A percentile compares a stretch with the other conserved stretches of the same genome.
phyloP scores from a whole-genome alignment of 345 rosid species.

The Rhizophora apiculata region DNA sequence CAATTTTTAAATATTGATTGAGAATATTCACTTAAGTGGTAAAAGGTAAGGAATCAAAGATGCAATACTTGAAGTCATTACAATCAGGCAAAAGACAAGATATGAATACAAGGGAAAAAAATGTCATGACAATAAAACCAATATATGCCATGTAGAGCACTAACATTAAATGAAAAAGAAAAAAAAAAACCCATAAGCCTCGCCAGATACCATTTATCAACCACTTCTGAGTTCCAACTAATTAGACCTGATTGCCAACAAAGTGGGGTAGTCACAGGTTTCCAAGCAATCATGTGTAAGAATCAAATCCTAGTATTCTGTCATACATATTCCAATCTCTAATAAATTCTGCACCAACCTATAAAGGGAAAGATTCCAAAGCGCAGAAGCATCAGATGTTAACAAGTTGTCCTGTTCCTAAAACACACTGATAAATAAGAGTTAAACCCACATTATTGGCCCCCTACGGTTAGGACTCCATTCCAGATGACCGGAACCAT shows the following conservation, averaged over 20 bases:
- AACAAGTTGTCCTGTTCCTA: no score
- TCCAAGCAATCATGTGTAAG: background rate
- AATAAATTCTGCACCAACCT: no score
- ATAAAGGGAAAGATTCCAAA: no score
- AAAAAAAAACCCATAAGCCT: constrained; percentile 5
- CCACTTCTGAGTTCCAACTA: background rate
- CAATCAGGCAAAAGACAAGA: background rate
- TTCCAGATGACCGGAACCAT: no score
- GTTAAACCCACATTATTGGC: no score
- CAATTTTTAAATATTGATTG: background rate
- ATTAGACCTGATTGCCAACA: no score
- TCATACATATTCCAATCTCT: no score
- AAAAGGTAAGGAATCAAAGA: background rate
- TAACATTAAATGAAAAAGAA: background rate
- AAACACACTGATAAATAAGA: no score
- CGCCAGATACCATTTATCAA: background rate
- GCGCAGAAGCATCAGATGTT: no score
- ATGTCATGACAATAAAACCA: background rate
- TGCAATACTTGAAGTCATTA: background rate
- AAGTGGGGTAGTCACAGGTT: background rate
- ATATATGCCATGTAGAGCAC: background rate
- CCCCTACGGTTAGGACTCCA: no score
- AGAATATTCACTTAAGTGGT: background rate
- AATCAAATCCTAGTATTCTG: no score
- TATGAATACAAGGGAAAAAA: background rate